These are phyloP conservation scores for Fusarium nelsonii DNA, from an alignment of 2,329 filamentous ascomycete genomes.

Conservation along the genomic window DNA sequence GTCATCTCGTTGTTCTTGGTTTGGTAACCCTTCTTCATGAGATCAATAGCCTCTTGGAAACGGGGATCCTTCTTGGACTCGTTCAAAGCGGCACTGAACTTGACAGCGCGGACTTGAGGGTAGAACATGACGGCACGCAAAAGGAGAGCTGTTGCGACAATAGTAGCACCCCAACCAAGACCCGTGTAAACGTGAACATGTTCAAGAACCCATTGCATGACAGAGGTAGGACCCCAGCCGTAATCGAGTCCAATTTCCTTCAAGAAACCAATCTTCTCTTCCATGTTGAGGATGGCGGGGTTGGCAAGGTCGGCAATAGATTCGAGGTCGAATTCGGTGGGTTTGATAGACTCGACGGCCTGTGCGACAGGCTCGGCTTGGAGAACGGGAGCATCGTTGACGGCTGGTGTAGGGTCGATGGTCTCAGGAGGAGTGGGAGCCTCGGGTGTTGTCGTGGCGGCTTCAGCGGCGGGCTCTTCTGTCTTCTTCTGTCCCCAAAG, in stretches of 20 bases:
- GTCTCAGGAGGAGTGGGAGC: constrained; percentile 36
- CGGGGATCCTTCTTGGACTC: constrained; percentile 67
- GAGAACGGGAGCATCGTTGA: constrained; percentile 34
- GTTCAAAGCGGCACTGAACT: constrained; percentile 67
- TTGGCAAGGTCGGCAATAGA: constrained; percentile 54
- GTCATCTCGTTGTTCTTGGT: constrained; percentile 60
- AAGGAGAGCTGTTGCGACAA: constrained; percentile 73
- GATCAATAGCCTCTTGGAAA: constrained; percentile 61
- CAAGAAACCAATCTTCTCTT: constrained; percentile 85
- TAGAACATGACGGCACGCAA: constrained; percentile 76
- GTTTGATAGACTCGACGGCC: constrained; percentile 39
- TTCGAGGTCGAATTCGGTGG: constrained; percentile 53
- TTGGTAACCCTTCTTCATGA: constrained; percentile 61
- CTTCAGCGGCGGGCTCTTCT: constrained; percentile 37
- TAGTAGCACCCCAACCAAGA: constrained; percentile 85
- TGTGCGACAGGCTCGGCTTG: constrained; percentile 38
- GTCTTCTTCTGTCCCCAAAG: constrained; percentile 48
- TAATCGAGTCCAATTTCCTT: constrained; percentile 87
- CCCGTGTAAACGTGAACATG: constrained; percentile 82
- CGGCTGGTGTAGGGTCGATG: constrained; percentile 19
- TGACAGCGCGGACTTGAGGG: constrained; percentile 60
- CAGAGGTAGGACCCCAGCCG: constrained; percentile 81
- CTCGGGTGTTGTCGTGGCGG: constrained; percentile 34
- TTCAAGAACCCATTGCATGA: constrained; percentile 83
- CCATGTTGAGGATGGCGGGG: constrained; percentile 68